Evolutionary conservation across 1,139 yeast genomes (phyloP), one percentile per base, ranked within the genome.

Genomic region (Debaryomycetaceae sp.): DNA sequence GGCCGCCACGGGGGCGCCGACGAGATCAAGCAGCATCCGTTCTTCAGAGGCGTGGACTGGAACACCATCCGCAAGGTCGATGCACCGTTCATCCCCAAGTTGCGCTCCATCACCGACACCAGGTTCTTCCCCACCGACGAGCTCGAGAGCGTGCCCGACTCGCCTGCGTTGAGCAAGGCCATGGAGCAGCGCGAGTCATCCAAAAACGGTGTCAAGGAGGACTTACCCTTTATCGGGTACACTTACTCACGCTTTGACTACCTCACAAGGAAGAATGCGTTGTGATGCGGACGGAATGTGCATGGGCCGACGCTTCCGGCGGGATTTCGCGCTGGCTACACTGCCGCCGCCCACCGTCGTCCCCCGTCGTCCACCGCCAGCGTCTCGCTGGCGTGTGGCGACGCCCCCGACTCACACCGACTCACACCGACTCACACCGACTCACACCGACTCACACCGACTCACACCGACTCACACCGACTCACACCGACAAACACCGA

Each of bases 71-170:
- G 99, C 48, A 85, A 84, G 46, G 97, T 91, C 49, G 93, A 86
- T 58, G 99, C 99, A 1, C 99, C 99, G 34, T 93, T 91, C 62
- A 87, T 93, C 53, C 77, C 78, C 3, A 72, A 71, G 53, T 59
- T 65, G 40, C 51, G 68, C 40, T 86, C 96, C 7, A 87, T 93
- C 51, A 93, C 98, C 5, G 99, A 93, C 63, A 95, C 99, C 0
- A 77, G 98, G 55, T 93, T 93, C 74, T 93, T 93, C 88, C 98
- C 99, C 39, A 89, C 96, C 4, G 99, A 95, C 60, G 99, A 93
- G 61, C 76, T 93, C 56, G 97, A 91, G 65, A 90, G 87, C 60
- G 93, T 91, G 40, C 97, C 98, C 1, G 97, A 91, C 59, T 83
- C 88, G 39, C 96, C 97, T n/a, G 89, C 89, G 1, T 71, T 83